Evolutionary conservation across 2,329 filamentous ascomycete species (phyloP), one percentile per base, ranked within the genome.

Genomic region (Sordariomycetes sp.): DNA sequence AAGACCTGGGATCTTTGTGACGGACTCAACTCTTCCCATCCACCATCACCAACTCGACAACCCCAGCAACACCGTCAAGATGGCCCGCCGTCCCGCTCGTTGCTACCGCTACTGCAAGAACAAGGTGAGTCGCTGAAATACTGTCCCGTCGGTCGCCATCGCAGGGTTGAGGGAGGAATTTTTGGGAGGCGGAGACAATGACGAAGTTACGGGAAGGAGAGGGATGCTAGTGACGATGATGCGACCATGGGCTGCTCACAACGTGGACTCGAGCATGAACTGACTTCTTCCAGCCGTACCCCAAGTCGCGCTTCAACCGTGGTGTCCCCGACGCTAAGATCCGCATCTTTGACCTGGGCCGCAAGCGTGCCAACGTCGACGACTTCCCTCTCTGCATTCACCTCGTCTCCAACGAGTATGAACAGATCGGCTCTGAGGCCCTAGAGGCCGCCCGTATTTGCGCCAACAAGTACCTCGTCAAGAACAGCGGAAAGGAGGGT

Each of bases 81-180:
- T 98, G 92, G 92, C 92, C 64, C 87, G 92, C 72, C 87, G 92
- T 84, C 92, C 92, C 64, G 92, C 92, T 63, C 85, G 92, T 77
- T 98, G 92, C 77, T 98, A 94, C 81, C 83, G 92, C 64, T 98
- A 98, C 85, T 98, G 92, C 88, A 98, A 98, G 86, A 98, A 96
- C 83, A 95, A 95, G 87, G 87, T 94, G 65, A 71, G 82, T 68
- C 45, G 32, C 28, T 25, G 33, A 33, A 34, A 30, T 38, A 34
- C 38, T 26, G 35, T 32, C n/a, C n/a, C n/a, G n/a, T n/a, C n/a
- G n/a, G n/a, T n/a, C n/a, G n/a, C n/a, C n/a, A n/a, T n/a, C n/a
- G n/a, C n/a, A n/a, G n/a, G n/a, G n/a, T n/a, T n/a, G n/a, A n/a
- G n/a, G n/a, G n/a, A n/a, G n/a, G n/a, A n/a, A n/a, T n/a, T n/a